Base-by-base conservation (phyloP, 108 stramenopile species). In the Nitzschia sp. region DNA sequence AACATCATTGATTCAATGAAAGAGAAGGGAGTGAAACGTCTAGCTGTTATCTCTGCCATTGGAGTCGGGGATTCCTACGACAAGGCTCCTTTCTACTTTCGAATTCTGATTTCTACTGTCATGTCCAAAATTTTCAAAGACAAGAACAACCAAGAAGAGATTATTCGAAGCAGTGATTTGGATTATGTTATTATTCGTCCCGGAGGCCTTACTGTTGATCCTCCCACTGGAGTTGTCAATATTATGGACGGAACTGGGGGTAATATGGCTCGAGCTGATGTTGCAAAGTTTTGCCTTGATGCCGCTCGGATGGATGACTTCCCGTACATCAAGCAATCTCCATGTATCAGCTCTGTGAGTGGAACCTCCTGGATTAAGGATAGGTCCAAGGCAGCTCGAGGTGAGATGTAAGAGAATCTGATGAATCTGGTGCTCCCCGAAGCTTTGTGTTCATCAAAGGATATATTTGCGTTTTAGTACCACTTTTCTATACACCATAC, bases 211-310 rank as follows among this genome's bases (percentile, higher is more conserved):
- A 97, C 94, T 11, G 96, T 96, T 3, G 96, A 97, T 12, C 72
- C 89, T 34, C 97, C 98, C 2, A 97, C 98, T n/a, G 97, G 97
- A 7, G 83, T 95, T 19, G 89, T 98, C 73, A 98, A 98, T 79
- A 95, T 97, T n/a, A 97, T 97, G 76, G 89, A 97, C 39, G 96
- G 96, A 25, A 90, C 95, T 73, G 97, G 94, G 29, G 98, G 98
- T 55, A 81, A 81, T 21, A 95, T 97, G 59, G 81, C 94, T 17
- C 82, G 98, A 15, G 96, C 98, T 8, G 98, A 98, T 75, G 97
- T 98, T 53, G 98, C 98, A 9, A 80, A 87, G 66, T 98, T 98
- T 71, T 96, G 96, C 72, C 59, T 98, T 42, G 95, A 94, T 76
- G 96, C 97, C 0, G 75, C 97, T 46, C 79, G 66, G 51, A 87